These are phyloP conservation scores for Termitomyces sp. DNA, from an alignment of 768 basidiomycete species.

Conservation along the genomic window DNA sequence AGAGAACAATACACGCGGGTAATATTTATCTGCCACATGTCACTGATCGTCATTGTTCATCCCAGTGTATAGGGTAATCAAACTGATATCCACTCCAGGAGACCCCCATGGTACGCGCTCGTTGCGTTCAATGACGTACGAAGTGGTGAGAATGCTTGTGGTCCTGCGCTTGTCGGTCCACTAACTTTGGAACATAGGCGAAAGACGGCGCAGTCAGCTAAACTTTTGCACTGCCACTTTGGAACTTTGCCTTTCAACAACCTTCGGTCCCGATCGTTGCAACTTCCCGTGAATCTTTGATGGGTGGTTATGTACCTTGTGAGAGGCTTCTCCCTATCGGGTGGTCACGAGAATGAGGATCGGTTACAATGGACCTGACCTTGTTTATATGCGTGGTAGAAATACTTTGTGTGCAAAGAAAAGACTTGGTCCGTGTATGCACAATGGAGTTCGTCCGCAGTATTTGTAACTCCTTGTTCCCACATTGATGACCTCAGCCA, in stretches of 20 bases:
- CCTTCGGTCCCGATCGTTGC: not conserved
- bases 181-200: not conserved
- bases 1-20: constrained; percentile 33
- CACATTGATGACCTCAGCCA: not conserved
- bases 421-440: not conserved
- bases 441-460: not conserved
- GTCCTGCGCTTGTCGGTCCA: not conserved
- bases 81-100: constrained; percentile 29
- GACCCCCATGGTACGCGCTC: constrained; percentile 16
- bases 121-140: constrained; percentile 11
- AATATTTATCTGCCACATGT: constrained; percentile 6
- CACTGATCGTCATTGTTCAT: not conserved
- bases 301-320: not conserved
- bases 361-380: not conserved
- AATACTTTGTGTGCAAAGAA: not conserved
- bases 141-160: constrained; percentile 13
- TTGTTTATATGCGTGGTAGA: too few relatives aligned
- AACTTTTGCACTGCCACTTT: not conserved
- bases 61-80: constrained; percentile 19
- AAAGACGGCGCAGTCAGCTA: not conserved
- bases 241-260: not conserved
- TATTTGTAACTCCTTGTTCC: not conserved
- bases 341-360: not conserved
- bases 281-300: not conserved
- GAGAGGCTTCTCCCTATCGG: not conserved